phyloP scores from a whole-genome alignment of 441 rosid species.

The Gossypium schwendimanii region DNA sequence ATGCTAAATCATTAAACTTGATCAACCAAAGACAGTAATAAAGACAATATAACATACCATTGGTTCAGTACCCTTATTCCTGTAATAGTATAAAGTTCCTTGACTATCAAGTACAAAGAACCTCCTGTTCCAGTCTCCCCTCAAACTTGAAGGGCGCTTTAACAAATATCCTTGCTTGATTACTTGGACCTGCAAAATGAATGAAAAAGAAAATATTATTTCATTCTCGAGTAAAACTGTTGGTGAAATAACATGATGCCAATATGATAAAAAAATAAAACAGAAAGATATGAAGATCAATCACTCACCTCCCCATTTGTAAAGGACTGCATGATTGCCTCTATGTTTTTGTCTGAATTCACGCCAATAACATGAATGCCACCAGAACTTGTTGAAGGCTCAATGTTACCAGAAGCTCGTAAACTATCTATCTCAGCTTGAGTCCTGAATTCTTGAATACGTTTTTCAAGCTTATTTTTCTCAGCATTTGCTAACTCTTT shows the following conservation, averaged over 20 bases:
- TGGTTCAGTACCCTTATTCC: constrained; percentile 47
- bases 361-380: constrained; percentile 35
- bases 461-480: constrained; percentile 73
- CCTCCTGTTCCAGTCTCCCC: constrained; percentile 88
- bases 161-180: constrained; percentile 83
- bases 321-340: constrained; percentile 48
- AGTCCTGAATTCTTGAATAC: constrained; percentile 91
- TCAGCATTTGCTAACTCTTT: constrained; percentile 76
- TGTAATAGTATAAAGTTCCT: constrained; percentile 73
- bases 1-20: background rate
- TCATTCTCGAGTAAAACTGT: background rate
- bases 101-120: constrained; percentile 83
- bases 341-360: constrained; percentile 46
- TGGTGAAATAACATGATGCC: constrained; percentile 9
- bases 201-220: constrained; percentile 9
- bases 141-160: constrained; percentile 67
- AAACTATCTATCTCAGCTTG: constrained; percentile 63
- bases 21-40: background rate
- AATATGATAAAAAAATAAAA: constrained; percentile 8
- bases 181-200: constrained; percentile 38
- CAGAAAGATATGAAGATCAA: constrained; percentile 7
- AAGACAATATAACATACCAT: constrained; percentile 37
- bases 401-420: constrained; percentile 38
- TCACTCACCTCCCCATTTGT: constrained; percentile 63
- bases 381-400: constrained; percentile 36